Evolutionary conservation across 345 rosid species (phyloP).

Genomic region (Kernera saxatilis): DNA sequence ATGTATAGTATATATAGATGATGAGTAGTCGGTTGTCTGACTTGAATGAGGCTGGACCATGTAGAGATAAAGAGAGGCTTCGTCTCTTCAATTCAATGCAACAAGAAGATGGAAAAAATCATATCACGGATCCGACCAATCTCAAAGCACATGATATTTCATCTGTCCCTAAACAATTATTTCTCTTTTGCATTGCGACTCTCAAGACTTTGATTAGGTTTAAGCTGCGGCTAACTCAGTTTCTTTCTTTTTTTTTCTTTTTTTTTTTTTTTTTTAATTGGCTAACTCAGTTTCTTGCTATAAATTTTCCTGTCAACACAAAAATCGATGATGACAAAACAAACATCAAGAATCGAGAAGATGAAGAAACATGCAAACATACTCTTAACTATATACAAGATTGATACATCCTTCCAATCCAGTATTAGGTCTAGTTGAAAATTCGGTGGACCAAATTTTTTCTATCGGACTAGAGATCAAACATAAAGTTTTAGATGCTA

Average conservation of each 20-base stretch:
- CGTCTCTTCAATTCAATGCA: slow-evolving; percentile 19
- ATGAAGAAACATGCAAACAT: no score
- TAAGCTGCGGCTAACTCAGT: not conserved
- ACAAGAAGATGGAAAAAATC: slow-evolving; percentile 9
- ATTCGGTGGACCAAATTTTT: no score
- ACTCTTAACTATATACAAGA: no score
- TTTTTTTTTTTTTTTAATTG: no score
- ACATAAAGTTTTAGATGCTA: no score
- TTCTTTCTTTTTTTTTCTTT: no score
- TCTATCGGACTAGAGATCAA: no score
- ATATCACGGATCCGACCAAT: slow-evolving; percentile 27
- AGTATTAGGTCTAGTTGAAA: no score
- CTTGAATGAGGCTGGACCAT: slow-evolving; percentile 29
- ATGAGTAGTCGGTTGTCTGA: slow-evolving; percentile 24
- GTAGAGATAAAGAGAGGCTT: slow-evolving; percentile 19
- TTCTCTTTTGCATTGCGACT: not conserved
- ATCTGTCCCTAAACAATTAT: not conserved
- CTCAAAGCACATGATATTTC: slow-evolving; percentile 3
- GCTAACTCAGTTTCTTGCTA: not conserved
- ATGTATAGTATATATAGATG: not conserved
- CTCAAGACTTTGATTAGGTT: not conserved
- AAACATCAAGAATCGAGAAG: no score
- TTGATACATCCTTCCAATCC: no score
- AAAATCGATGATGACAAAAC: no score
- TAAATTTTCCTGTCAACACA: not conserved